Percentiles rank a stretch among this genome's conserved stretches.
Conservation (phyloP, 192 early-diverging fungal genomes). For the Backusella psychrophila region DNA sequence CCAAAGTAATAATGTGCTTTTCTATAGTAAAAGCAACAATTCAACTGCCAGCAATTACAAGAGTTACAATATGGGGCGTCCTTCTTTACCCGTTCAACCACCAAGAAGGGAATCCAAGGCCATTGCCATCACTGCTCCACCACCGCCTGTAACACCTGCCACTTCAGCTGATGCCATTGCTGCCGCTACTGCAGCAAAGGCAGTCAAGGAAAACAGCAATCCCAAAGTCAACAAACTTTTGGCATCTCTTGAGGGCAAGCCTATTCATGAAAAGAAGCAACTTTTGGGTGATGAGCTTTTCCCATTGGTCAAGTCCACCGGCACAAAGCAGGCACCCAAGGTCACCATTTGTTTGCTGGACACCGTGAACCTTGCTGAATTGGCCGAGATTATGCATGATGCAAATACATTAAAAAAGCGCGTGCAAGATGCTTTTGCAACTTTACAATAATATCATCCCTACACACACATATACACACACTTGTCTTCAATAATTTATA, state of each 20-base stretch:
- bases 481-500: no score
- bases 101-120: conserved; percentile 11
- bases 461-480: no score
- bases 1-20: not conserved
- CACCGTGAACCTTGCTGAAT: conserved; percentile 27
- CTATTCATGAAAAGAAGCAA: conserved; percentile 38
- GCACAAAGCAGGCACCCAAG: conserved; percentile 30
- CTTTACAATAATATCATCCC: not conserved
- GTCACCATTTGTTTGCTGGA: conserved; percentile 39
- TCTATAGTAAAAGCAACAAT: not conserved
- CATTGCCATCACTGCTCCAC: not conserved
- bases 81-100: not conserved
- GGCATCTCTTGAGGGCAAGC: conserved; percentile 26
- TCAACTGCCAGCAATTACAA: not conserved
- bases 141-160: not conserved
- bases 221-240: conserved; percentile 29
- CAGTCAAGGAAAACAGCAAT: not conserved
- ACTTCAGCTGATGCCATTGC: not conserved
- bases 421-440: conserved; percentile 12
- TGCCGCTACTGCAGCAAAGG: not conserved
- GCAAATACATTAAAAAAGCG: not conserved
- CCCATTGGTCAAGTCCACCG: conserved; percentile 38
- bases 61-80: not conserved
- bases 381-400: conserved; percentile 42
- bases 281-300: conserved; percentile 40